phyloP scores from a whole-genome alignment of 2,329 filamentous ascomycete genomes.

The Rutstroemia sp. region DNA sequence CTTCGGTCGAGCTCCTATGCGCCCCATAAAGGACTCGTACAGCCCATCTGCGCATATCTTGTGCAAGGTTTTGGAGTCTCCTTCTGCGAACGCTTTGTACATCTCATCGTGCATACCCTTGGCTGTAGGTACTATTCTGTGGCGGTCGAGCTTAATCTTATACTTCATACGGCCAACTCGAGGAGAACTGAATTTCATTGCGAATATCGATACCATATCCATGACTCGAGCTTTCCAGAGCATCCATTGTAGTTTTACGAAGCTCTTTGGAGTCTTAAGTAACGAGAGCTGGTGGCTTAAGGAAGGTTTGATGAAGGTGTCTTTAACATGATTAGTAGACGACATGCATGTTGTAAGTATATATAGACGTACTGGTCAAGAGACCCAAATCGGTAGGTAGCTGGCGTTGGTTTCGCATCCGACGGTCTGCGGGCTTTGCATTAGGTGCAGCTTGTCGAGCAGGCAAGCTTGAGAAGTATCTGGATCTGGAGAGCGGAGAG shows the following conservation, averaged over 20 bases:
- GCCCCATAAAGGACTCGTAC: constrained; percentile 41
- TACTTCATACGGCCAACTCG: background rate
- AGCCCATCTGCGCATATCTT: constrained; percentile 48
- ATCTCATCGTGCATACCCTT: constrained; percentile 53
- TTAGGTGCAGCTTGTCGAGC: constrained; percentile 8
- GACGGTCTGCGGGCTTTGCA: background rate
- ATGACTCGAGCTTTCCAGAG: constrained; percentile 19
- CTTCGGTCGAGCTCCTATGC: constrained; percentile 44
- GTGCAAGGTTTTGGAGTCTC: constrained; percentile 44
- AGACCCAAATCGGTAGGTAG: constrained; percentile 20
- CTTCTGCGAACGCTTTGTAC: constrained; percentile 52
- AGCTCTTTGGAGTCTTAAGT: constrained; percentile 19
- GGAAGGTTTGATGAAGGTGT: constrained; percentile 31
- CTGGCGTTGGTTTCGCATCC: background rate
- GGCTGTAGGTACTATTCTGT: constrained; percentile 43
- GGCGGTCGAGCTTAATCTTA: constrained; percentile 34
- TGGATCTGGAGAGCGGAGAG: constrained; percentile 9
- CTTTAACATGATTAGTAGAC: constrained; percentile 17
- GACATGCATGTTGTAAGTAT: background rate
- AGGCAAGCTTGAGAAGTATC: constrained; percentile 20
- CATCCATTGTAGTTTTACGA: constrained; percentile 25
- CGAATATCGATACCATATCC: constrained; percentile 17
- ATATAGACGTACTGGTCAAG: constrained; percentile 17
- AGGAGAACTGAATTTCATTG: constrained; percentile 17
- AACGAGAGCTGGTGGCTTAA: constrained; percentile 26